Percentiles rank a stretch among this genome's conserved stretches.
These are phyloP conservation scores for Colletotrichum aenigma DNA, from an alignment of 2,329 filamentous ascomycete genomes.

Conservation along the genomic window DNA sequence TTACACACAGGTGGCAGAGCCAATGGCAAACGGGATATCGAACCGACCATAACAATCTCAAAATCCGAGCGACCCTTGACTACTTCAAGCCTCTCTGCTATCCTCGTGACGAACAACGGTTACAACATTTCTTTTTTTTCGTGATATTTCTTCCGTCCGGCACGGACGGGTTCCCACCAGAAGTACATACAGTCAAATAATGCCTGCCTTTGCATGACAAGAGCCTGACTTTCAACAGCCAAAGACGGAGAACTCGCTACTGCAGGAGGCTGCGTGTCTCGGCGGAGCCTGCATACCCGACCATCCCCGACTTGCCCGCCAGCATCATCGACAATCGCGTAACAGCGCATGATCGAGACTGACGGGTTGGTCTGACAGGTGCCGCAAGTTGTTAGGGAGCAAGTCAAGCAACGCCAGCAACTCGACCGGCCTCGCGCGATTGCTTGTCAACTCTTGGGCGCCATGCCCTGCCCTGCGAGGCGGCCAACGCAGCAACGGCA, in stretches of 20 bases:
- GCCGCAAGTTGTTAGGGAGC: background rate
- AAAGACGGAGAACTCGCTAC: background rate
- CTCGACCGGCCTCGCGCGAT: background rate
- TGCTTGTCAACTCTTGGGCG: background rate
- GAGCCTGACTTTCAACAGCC: background rate
- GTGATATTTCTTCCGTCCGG: background rate
- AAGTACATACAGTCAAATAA: background rate
- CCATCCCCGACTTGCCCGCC: conserved; percentile 2
- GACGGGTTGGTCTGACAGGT: background rate
- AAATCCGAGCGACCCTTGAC: background rate
- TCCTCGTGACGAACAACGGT: background rate
- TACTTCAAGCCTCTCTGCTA: background rate
- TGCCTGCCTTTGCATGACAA: background rate
- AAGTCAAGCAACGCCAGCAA: background rate
- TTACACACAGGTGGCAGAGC: background rate
- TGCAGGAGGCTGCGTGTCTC: conserved; percentile 15
- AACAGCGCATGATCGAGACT: background rate
- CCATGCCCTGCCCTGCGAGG: conserved; percentile 10
- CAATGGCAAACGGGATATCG: background rate
- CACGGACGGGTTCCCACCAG: background rate
- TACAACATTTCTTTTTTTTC: background rate
- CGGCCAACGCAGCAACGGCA: conserved; percentile 16
- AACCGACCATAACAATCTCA: background rate
- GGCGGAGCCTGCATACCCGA: conserved; percentile 9
- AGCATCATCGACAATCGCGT: background rate